Base-by-base conservation (phyloP, 2,329 filamentous ascomycete species). In the Colletotrichum sp. region DNA sequence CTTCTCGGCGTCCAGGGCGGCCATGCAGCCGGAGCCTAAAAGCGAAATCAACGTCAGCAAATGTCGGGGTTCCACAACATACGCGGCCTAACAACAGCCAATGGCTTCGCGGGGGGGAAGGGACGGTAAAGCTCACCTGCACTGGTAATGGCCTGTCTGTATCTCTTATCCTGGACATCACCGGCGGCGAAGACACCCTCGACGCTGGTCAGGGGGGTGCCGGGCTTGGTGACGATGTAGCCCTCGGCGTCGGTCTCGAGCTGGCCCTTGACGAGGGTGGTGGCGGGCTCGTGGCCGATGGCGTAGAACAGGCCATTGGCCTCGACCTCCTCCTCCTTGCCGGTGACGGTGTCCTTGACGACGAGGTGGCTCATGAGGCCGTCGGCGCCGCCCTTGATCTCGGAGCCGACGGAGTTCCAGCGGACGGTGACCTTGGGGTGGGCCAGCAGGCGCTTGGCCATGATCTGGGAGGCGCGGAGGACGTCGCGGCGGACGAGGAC, bases 91-190 rank as follows among this genome's bases (percentile, higher is more conserved):
- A 12, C 38, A n/a, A 12, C 38, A 48, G 38, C 38, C 38, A 48
- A 48, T 12, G 38, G 38, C 55, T 58, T 28, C 6, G 26, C 13
- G 16, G 7, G 55, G 52, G 12, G 26, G 28, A 5, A 28, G 60
- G 60, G 43, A 48, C 56, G 56, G 62, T 13, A 79, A 91, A n/a
- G 9, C 93, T 83, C 89, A 96, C 95, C 96, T 80, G 97, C 97
- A 87, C 96, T 98, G 78, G 97, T 99, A 79, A 99, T 97, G 62
- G 97, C 97, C 88, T 99, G 97, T 84, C 97, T 92, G 86, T 99
- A 99, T 83, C 94, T 93, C 93, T 98, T 99, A 85, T 99, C 97
- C 89, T 99, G 97, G 12, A 99, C 97, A 83, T 99, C 97, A 78
- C 97, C 97, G 12, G 96, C 97, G 48, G 97, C 97, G 83, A 98